These are phyloP conservation scores for Coprinopsis cinerea DNA, from an alignment of 768 basidiomycete species.

Conservation along the genomic window DNA sequence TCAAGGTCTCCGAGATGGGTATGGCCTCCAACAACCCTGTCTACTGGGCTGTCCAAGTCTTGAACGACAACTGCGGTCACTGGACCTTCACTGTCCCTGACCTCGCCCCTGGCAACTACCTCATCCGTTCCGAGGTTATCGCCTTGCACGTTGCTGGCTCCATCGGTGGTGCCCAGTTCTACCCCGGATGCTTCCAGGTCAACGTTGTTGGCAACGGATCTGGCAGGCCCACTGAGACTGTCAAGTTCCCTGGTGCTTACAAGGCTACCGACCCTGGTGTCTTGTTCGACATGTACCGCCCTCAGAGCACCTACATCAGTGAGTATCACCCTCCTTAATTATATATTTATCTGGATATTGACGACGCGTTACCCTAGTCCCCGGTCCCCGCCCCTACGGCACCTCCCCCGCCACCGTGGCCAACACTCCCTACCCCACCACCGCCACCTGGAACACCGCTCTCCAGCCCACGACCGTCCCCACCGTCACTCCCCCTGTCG, in stretches of 20 bases:
- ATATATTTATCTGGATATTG: neutral
- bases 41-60: slow-evolving; percentile 36
- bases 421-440: slow-evolving; percentile 37
- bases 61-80: too few species aligned
- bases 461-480: slow-evolving; percentile 41
- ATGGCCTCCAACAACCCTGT: slow-evolving; percentile 41
- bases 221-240: slow-evolving; percentile 28
- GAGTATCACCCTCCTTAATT: slow-evolving; percentile 12
- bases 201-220: slow-evolving; percentile 27
- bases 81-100: too few species aligned
- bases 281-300: slow-evolving; percentile 42
- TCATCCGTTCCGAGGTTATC: too few species aligned
- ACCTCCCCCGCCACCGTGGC: slow-evolving; percentile 34
- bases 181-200: slow-evolving; percentile 43
- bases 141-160: slow-evolving; percentile 39
- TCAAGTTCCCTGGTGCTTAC: slow-evolving; percentile 41
- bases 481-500: slow-evolving; percentile 22
- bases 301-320: slow-evolving; percentile 36
- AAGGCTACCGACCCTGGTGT: slow-evolving; percentile 32
- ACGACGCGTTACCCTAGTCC: slow-evolving; percentile 24
- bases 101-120: too few species aligned
- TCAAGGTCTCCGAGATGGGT: slow-evolving; percentile 46
- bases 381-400: slow-evolving; percentile 41
- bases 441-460: slow-evolving; percentile 46
- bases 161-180: slow-evolving; percentile 36